Evolutionary conservation across 768 basidiomycete genomes (phyloP).

Genomic region (Xerocomellus amylosporus): DNA sequence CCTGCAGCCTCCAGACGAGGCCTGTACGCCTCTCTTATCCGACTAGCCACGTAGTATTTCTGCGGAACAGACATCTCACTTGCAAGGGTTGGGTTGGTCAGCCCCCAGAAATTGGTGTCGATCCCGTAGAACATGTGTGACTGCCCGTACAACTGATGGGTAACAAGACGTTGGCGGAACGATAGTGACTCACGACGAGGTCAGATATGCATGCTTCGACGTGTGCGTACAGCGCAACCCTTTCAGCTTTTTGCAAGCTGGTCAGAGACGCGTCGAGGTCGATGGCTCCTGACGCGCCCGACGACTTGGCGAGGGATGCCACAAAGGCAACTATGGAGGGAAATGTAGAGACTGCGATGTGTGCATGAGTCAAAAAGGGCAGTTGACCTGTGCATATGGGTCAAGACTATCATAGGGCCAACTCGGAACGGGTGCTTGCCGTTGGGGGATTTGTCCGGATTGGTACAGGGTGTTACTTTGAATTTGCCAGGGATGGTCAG

Average conservation of each 20-base stretch:
- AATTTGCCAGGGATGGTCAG: conserved; percentile 68
- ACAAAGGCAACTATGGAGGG: conserved; percentile 67
- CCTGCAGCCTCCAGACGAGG: conserved; percentile 61
- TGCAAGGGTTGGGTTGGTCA: conserved; percentile 55
- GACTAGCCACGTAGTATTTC: conserved; percentile 66
- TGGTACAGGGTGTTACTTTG: conserved; percentile 54
- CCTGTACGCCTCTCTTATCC: conserved; percentile 56
- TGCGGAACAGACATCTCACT: conserved; percentile 63
- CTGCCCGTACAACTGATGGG: conserved; percentile 35
- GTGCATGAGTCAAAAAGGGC: conserved; percentile 64
- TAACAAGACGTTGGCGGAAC: neutral
- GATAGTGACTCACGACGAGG: conserved; percentile 53
- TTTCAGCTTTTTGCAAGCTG: conserved; percentile 48
- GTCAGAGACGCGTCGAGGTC: conserved; percentile 51
- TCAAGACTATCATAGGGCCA: conserved; percentile 1
- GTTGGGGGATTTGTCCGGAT: conserved; percentile 70
- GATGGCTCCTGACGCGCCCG: conserved; percentile 28
- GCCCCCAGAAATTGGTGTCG: conserved; percentile 56
- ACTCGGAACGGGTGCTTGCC: conserved; percentile 42
- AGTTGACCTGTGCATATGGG: conserved; percentile 53
- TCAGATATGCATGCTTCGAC: conserved; percentile 65
- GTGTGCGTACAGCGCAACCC: conserved; percentile 63
- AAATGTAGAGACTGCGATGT: conserved; percentile 48
- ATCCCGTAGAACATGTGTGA: conserved; percentile 62
- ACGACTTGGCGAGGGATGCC: conserved; percentile 42